Evolutionary conservation across 495 filamentous ascomycete genomes (phyloP).

Genomic region (Xylaria telfairii): DNA sequence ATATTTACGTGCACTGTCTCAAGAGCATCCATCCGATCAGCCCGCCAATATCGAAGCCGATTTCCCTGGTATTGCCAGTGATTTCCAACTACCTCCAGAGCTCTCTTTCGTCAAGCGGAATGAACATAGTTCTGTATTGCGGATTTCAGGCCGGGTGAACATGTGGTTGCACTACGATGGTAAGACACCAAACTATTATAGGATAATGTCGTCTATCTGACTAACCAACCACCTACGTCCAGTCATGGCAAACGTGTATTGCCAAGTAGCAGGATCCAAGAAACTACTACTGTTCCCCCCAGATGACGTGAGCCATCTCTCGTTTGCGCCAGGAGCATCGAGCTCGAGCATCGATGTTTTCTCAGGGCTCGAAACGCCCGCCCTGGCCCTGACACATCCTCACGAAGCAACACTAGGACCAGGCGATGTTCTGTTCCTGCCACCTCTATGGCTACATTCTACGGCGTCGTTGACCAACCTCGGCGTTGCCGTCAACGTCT

Average conservation of each 20-base stretch:
- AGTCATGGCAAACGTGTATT: conserved; percentile 91
- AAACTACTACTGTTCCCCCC: conserved; percentile 80
- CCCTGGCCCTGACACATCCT: conserved; percentile 64
- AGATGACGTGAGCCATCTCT: conserved; percentile 69
- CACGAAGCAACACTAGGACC: conserved; percentile 68
- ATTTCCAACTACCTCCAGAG: conserved; percentile 73
- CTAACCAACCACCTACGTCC: conserved; percentile 34
- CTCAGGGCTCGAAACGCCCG: conserved; percentile 42
- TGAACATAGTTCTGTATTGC: conserved; percentile 78
- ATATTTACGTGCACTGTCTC: conserved; percentile 79
- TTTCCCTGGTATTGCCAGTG: conserved; percentile 70
- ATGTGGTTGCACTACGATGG: conserved; percentile 95
- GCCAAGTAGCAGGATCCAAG: conserved; percentile 76
- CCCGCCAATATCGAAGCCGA: conserved; percentile 72
- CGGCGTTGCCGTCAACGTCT: conserved; percentile 83
- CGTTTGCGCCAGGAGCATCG: conserved; percentile 76
- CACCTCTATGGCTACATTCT: conserved; percentile 85
- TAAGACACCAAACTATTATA: conserved; percentile 51
- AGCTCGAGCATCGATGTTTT: conserved; percentile 80
- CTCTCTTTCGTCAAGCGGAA: conserved; percentile 64
- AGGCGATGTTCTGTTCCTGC: conserved; percentile 81
- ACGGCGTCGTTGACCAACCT: conserved; percentile 66
- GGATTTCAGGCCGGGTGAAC: conserved; percentile 80
- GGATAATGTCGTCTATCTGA: not conserved
- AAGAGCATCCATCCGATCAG: conserved; percentile 67